Evolutionary conservation across 2,329 filamentous ascomycete species (phyloP).

Genomic region (Trichoderma atroviride): DNA sequence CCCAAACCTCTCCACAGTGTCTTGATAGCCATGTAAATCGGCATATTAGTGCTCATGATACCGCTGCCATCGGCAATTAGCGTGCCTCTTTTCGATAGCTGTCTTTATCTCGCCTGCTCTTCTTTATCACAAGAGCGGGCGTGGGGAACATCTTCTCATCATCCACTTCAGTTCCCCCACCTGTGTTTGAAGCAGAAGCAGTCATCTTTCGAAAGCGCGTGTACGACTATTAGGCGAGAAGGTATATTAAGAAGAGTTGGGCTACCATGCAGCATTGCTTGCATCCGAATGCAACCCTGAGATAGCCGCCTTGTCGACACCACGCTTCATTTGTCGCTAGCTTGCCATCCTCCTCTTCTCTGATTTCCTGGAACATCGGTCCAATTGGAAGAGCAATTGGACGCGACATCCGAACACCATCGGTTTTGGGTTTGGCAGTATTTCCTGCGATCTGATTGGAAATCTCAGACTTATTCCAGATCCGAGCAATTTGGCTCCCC

Average conservation of each 20-base stretch:
- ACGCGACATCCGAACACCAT: neutral
- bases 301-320: conserved; percentile 1
- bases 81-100: neutral
- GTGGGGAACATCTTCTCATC: conserved; percentile 4
- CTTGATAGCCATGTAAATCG: conserved; percentile 2
- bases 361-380: neutral
- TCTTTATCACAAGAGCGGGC: neutral
- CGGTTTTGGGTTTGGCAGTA: neutral
- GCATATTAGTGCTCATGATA: conserved; percentile 21
- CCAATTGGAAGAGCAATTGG: neutral
- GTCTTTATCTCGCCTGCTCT: neutral
- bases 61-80: conserved; percentile 11
- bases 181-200: neutral
- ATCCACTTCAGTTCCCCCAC: conserved; percentile 12
- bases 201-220: neutral
- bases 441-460: neutral
- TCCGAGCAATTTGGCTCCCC: neutral
- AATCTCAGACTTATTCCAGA: neutral
- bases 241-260: conserved; percentile 6
- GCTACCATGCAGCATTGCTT: neutral
- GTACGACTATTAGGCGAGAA: neutral
- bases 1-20: neutral
- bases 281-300: conserved; percentile 14
- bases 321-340: neutral
- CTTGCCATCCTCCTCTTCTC: neutral